Base-by-base conservation (phyloP, 495 filamentous ascomycete genomes). In the Aspergillus bertholletiae region DNA sequence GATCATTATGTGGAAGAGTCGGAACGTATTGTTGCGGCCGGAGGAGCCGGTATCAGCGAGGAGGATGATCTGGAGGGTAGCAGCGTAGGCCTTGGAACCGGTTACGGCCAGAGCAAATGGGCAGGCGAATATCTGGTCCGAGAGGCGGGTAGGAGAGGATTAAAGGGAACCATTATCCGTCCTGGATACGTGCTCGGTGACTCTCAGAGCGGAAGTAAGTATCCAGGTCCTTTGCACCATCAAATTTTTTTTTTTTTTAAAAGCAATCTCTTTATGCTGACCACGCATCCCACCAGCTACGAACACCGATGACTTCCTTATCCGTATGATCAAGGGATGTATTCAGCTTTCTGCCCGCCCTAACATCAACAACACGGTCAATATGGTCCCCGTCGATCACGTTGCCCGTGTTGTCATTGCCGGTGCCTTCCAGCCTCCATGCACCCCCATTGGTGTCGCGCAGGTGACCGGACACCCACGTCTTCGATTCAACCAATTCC, bases 81-180 rank as follows among this genome's bases (percentile, higher is more conserved):
- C 55, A 69, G 80, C 9, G 80, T 74, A 21, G 85, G 85, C 24
- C 79, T 92, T 0, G 76, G 84, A 63, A 96, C 88, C 0, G 94
- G 93, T 7, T 98, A 98, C 62, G 94, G 92, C 7, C 92, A 97
- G 71, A 84, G 80, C 46, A 98, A 98, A 75, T 91, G 88, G 87
- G 85, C 84, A 21, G 74, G 81, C 7, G 92, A 97, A 68, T 87
- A 90, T 60, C 75, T 98, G 13, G 82, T 92, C 45, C 78, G 87
- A 17, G 89, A 88, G 64, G 93, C 93, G 26, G 90, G 92, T 18
- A 75, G 71, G 46, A 74, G 90, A 53, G 94, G 94, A 26, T 77
- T 98, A 11, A 74, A 71, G 13, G 91, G 90, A 22, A 81, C 81
- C 1, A 82, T 97, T 37, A 73, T 98, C 37, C 82, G 94, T 3